Evolutionary conservation across 1,139 yeast species (phyloP).

Genomic region (Groenewaldozyma auringiensis): DNA sequence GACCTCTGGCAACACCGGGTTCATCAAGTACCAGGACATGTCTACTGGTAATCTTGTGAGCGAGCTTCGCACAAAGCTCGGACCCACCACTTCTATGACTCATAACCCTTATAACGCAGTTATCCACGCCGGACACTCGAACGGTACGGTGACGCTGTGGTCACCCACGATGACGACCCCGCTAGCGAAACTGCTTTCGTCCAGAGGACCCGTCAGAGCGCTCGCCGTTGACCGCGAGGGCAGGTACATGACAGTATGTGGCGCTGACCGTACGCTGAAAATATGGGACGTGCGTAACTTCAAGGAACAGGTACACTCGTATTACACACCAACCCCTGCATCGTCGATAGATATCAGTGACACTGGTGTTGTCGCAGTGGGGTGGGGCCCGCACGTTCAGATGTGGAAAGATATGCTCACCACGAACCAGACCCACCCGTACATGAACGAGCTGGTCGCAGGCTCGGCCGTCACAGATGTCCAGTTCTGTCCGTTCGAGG

Average conservation of each 20-base stretch:
- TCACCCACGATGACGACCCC: constrained; percentile 86
- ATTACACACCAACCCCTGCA: constrained; percentile 81
- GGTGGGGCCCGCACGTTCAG: constrained; percentile 94
- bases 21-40: constrained; percentile 86
- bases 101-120: constrained; percentile 97
- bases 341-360: constrained; percentile 75
- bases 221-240: constrained; percentile 90
- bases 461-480: constrained; percentile 64
- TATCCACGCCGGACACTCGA: constrained; percentile 86
- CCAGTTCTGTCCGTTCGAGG: constrained; percentile 89
- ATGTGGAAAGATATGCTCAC: constrained; percentile 41
- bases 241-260: constrained; percentile 86
- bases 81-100: constrained; percentile 81
- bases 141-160: constrained; percentile 92
- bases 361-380: constrained; percentile 75
- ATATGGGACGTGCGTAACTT: constrained; percentile 92
- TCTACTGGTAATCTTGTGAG: constrained; percentile 84
- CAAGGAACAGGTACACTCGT: constrained; percentile 51
- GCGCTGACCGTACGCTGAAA: constrained; percentile 76
- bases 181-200: constrained; percentile 68
- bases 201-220: constrained; percentile 83
- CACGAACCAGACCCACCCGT: constrained; percentile 48
- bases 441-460: constrained; percentile 83
- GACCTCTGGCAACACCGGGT: constrained; percentile 85
- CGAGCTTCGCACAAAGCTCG: constrained; percentile 78